A percentile compares a stretch with the other conserved stretches of the same genome.
Evolutionary conservation across 2,329 filamentous ascomycete genomes (phyloP).

Genomic region (Aspergillus terreus): DNA sequence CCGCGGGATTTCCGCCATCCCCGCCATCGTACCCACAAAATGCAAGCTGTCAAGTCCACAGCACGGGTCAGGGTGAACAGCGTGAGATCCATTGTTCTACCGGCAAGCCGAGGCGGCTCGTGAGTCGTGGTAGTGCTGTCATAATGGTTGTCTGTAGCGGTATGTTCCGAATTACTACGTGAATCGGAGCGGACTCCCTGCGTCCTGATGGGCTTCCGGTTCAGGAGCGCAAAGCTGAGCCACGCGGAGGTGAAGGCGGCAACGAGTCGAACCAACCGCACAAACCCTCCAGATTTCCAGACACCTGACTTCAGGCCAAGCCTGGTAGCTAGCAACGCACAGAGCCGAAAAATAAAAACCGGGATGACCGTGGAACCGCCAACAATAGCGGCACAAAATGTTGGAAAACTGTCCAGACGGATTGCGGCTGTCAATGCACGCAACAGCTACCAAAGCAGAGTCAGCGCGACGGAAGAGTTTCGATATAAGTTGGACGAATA

Average conservation of each 20-base stretch:
- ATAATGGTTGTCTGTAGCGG: constrained; percentile 3
- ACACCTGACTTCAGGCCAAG: constrained; percentile 15
- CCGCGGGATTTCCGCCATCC: constrained; percentile 26
- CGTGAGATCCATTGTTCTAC: constrained; percentile 76
- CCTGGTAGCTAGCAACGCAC: constrained; percentile 19
- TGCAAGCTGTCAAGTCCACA: constrained; percentile 65
- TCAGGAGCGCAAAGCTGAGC: constrained; percentile 48
- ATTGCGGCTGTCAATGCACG: constrained; percentile 38
- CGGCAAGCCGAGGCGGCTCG: constrained; percentile 49
- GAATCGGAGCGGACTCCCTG: constrained; percentile 10
- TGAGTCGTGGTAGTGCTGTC: constrained; percentile 10
- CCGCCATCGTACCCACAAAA: constrained; percentile 57
- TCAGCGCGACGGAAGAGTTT: not conserved
- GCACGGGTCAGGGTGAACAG: constrained; percentile 73
- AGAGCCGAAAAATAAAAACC: constrained; percentile 23
- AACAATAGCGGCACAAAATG: constrained; percentile 51
- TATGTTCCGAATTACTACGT: constrained; percentile 4
- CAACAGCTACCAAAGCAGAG: constrained; percentile 28
- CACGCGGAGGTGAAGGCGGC: constrained; percentile 49
- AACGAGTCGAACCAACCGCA: constrained; percentile 37
- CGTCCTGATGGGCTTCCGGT: constrained; percentile 30
- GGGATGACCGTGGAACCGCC: constrained; percentile 50
- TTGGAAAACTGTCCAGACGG: constrained; percentile 47
- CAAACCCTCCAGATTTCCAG: constrained; percentile 13
- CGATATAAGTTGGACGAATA: constrained; percentile 3